Conservation (phyloP, 2,329 filamentous ascomycete species). For the Botrytis elliptica region DNA sequence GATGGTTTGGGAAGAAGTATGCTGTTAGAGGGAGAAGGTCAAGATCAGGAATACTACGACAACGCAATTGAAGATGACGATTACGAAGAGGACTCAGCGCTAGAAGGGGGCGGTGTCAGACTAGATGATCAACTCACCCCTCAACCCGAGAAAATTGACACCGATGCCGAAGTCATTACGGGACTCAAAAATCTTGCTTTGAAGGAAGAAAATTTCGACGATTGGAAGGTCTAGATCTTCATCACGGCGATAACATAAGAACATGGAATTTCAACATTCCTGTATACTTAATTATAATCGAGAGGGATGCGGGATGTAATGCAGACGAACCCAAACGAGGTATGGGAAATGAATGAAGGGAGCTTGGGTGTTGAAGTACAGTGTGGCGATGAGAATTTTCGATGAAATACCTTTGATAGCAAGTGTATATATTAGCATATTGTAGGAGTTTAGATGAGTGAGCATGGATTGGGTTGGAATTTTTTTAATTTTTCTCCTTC, state of each 20-base stretch:
- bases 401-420: not conserved
- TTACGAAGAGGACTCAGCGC: slow-evolving; percentile 5
- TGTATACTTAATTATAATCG: not conserved
- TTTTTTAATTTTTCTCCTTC: not conserved
- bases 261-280: not conserved
- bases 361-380: not conserved
- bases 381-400: not conserved
- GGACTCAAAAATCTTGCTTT: slow-evolving; percentile 55
- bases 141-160: slow-evolving; percentile 44
- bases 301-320: not conserved
- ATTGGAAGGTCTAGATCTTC: slow-evolving; percentile 28
- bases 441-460: slow-evolving; percentile 22
- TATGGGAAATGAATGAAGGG: not conserved
- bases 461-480: not conserved
- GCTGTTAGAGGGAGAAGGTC: slow-evolving; percentile 39
- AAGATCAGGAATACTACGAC: slow-evolving; percentile 20
- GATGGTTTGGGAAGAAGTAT: slow-evolving; percentile 31
- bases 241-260: not conserved
- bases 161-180: slow-evolving; percentile 58
- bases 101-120: not conserved
- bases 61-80: slow-evolving; percentile 23
- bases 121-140: not conserved
- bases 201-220: slow-evolving; percentile 40
- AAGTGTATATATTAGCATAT: slow-evolving; percentile 18
- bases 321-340: not conserved